Evolutionary conservation across 192 early-diverging fungal species (phyloP).

Genomic region (Lunasporangiospora selenospora): DNA sequence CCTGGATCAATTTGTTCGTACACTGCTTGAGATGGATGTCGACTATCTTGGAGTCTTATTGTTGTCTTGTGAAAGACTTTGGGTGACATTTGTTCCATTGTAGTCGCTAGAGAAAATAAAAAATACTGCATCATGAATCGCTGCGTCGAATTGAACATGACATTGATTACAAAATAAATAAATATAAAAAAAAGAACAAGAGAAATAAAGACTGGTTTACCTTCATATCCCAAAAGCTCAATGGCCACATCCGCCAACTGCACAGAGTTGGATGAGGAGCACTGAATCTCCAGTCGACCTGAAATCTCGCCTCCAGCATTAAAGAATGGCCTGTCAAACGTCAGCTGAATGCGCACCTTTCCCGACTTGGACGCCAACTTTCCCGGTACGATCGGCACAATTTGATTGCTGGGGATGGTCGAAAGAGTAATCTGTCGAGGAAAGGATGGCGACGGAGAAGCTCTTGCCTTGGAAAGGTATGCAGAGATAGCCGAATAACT

Average conservation of each 20-base stretch:
- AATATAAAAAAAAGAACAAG: too few relatives aligned
- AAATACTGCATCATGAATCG: too few relatives aligned
- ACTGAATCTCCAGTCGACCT: slow-evolving; percentile 38
- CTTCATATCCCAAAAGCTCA: slow-evolving; percentile 45
- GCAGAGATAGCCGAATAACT: neutral
- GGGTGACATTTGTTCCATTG: slow-evolving; percentile 31
- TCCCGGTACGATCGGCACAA: slow-evolving; percentile 36
- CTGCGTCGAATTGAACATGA: too few relatives aligned
- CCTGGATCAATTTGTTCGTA: slow-evolving; percentile 40
- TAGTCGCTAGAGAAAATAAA: slow-evolving; percentile 6
- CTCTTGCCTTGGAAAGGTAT: neutral
- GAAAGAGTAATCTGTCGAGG: slow-evolving; percentile 37
- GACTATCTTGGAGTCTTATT: slow-evolving; percentile 27
- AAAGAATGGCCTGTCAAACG: slow-evolving; percentile 38
- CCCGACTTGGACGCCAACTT: slow-evolving; percentile 38
- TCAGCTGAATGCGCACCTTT: slow-evolving; percentile 36
- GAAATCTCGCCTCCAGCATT: slow-evolving; percentile 48
- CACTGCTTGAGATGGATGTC: slow-evolving; percentile 38
- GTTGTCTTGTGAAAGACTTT: slow-evolving; percentile 42
- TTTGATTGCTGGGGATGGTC: slow-evolving; percentile 23
- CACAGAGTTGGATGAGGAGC: slow-evolving; percentile 35
- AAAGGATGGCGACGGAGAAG: slow-evolving; percentile 5
- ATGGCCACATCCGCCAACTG: slow-evolving; percentile 39
- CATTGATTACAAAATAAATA: too few relatives aligned
- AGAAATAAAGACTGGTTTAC: too few relatives aligned